Base-by-base conservation (phyloP, 768 basidiomycete species). In the Tricholoma saponaceum region DNA sequence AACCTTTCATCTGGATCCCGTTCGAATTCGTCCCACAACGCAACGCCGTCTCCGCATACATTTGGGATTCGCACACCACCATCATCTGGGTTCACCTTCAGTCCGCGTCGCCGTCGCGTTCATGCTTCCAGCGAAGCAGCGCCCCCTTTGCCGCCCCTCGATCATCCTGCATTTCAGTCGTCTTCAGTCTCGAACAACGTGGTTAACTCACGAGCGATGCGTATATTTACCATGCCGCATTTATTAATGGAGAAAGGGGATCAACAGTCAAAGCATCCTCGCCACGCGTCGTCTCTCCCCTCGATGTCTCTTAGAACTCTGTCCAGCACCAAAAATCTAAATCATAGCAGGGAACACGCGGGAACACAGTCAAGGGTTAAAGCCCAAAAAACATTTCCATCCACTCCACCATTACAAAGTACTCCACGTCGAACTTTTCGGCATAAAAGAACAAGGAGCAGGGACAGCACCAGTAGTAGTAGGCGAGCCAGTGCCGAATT, bases 401-500 rank as follows among this genome's bases (percentile, higher is more conserved):
- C n/a, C 16, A 50, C 28, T 4, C 10, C 5, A n/a, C 58, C 62
- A 23, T 53, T 43, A 44, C 57, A 39, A 30, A 58, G 50, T 57
- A 52, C 46, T 10, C 32, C 28, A 33, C 51, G 54, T 55, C 43
- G 55, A 56, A 23, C 23, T 25, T 46, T 37, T 37, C 55, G 33
- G 51, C 70, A 70, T 57, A 60, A 64, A 50, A 64, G 70, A 55
- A 67, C 70, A n/a, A 59, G 66, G 35, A 75, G 74, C 60, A 74
- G 69, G 58, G 67, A 62, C 56, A 70, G 68, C 52, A 69, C 67
- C 28, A 66, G 57, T 14, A 71, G 71, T 56, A 74, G 72, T 52
- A 72, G 84, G 63, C 76, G 83, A 46, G 70, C 72, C 46, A 86
- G 84, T 62, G 83, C 85, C 25, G 83, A 85, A 52, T 84, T 81